Base-by-base conservation (phyloP, 345 rosid species). In the Citropsis articulata region DNA sequence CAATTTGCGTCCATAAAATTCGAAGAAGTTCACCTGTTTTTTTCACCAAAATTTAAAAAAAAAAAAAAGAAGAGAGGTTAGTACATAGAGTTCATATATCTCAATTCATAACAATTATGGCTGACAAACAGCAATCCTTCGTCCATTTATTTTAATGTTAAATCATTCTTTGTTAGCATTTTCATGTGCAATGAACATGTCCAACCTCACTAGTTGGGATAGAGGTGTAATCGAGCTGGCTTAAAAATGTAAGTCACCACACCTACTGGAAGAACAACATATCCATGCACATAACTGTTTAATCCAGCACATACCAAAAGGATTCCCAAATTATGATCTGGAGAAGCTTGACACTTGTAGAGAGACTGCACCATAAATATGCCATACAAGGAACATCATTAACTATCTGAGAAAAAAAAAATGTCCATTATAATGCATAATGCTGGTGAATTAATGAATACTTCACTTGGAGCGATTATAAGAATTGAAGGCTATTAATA, bases 21-120 rank as follows among this genome's bases (percentile, higher is more conserved):
- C 99, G 84, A 95, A 93, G 84, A 95, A 95, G 64, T 87, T 87
- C 40, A 95, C 89, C 99, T 95, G 65, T 68, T 85, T n/a, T n/a
- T n/a, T 62, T 16, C 56, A 18, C 21, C 22, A 50, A 50, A 28
- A n/a, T n/a, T 25, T 40, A 77, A 82, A 25, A 61, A 18, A 83
- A 73, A n/a, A 66, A 60, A 33, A 27, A n/a, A 81, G 0, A 33
- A 5, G 1, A 7, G 9, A 0, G 2, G 40, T 64, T 64, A 14
- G 36, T 57, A 35, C 48, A 6, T 55, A 67, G 24, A 21, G 36
- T 33, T 71, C 77, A 66, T 18, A 35, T 7, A 33, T 59, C 66
- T 42, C 36, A 68, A n/a, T 56, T 45, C n/a, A 35, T 24, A 35
- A 45, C 25, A 1, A 68, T 7, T 21, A 76, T 4, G 5, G 14